Base-by-base conservation (phyloP, 208 protist genomes). In the Giardia duodenalis region DNA sequence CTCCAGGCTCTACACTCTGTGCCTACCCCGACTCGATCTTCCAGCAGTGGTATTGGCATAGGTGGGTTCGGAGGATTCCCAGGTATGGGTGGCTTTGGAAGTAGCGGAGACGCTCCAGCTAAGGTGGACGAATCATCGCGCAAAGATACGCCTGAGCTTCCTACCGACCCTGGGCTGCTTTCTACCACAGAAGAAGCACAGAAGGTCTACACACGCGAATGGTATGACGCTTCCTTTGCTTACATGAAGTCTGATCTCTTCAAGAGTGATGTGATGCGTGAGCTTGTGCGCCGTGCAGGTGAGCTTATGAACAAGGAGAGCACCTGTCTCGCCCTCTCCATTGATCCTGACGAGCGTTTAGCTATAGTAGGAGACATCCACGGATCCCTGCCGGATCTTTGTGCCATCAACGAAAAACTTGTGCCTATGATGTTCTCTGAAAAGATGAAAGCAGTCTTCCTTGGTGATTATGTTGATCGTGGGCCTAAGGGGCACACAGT, bases 381-480 rank as follows among this genome's bases (percentile, higher is more conserved):
- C n/a, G 88, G 88, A 19, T 91, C 88, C 39, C 4, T 91, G 4
- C 43, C 0, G 19, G 88, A 91, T 45, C 43, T 91, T 46, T 48
- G 4, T 43, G 10, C 10, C 10, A 43, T 91, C 44, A 43, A 47
- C 4, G 47, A 1, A 2, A 47, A 47, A n/a, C 1, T 47, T 1
- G 4, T 2, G 2, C 44, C 2, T 1, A 1, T 67, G 2, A 47
- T 47, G 10, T n/a, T 1, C n/a, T 4, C 43, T 47, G 88, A 47
- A 42, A 4, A 48, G 10, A n/a, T 2, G 2, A 47, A 22, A n/a
- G 47, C 47, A 47, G 2, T 91, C 0, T 47, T 91, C 45, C 45
- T 91, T 48, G 88, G 88, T 67, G 88, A 91, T n/a, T 91, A 91
- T 91, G 88, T 91, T 67, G 88, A 91, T n/a, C 88, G 88, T 91